Evolutionary conservation across 2,329 filamentous ascomycete species (phyloP).

Genomic region (Penicillium sp.): DNA sequence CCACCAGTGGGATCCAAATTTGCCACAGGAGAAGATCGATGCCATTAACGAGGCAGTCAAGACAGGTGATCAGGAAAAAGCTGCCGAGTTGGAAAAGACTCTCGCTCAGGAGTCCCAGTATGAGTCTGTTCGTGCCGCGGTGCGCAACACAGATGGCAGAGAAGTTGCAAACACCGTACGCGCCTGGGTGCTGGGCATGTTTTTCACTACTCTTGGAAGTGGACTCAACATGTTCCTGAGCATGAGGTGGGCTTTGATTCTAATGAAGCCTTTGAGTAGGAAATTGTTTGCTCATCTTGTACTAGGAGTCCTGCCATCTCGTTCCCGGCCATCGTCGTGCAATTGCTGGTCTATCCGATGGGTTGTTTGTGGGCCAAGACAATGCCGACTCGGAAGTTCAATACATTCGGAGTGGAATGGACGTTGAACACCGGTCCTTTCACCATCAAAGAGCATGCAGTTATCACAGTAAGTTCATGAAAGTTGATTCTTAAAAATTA

Average conservation of each 20-base stretch:
- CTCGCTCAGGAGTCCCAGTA: slow-evolving; percentile 64
- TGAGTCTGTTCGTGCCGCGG: slow-evolving; percentile 61
- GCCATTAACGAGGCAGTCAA: slow-evolving; percentile 57
- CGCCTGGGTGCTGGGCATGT: slow-evolving; percentile 59
- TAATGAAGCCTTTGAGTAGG: background rate
- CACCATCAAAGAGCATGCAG: slow-evolving; percentile 44
- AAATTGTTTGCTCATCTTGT: background rate
- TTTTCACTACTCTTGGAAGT: slow-evolving; percentile 57
- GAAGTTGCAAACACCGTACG: slow-evolving; percentile 61
- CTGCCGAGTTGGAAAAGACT: slow-evolving; percentile 47
- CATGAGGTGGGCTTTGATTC: slow-evolving; percentile 40
- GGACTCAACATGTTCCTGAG: slow-evolving; percentile 59
- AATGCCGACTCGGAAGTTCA: slow-evolving; percentile 35
- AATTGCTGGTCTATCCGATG: slow-evolving; percentile 57
- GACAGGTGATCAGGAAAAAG: slow-evolving; percentile 58
- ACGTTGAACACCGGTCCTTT: slow-evolving; percentile 40
- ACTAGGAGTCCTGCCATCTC: slow-evolving; percentile 49
- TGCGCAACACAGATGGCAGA: slow-evolving; percentile 62
- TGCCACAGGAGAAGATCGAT: slow-evolving; percentile 59
- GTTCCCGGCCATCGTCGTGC: slow-evolving; percentile 58
- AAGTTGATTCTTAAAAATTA: background rate
- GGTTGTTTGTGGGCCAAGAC: slow-evolving; percentile 35
- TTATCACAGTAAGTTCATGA: slow-evolving; percentile 44
- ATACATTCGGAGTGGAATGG: slow-evolving; percentile 34
- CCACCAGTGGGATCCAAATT: slow-evolving; percentile 58